Evolutionary conservation across 306 rosid genomes (phyloP).

Genomic region (Pyrus pyrifolia): DNA sequence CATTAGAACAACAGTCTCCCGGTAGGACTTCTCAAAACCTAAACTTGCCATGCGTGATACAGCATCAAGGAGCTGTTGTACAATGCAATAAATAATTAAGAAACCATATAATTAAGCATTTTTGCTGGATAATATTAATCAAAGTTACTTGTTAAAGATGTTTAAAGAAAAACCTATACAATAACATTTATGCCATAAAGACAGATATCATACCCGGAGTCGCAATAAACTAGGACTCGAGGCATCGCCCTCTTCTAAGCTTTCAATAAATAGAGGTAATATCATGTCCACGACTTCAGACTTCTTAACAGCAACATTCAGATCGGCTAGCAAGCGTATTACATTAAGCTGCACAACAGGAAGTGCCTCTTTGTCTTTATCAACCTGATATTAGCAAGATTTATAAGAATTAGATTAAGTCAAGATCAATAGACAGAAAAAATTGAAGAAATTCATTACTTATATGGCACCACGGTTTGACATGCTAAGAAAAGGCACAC

Average conservation of each 20-base stretch:
- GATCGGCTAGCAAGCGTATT: conserved; percentile 74
- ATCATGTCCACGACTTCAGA: conserved; percentile 84
- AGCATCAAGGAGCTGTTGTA: conserved; percentile 88
- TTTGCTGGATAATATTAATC: neutral
- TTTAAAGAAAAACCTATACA: conserved; percentile 10
- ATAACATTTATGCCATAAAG: conserved; percentile 29
- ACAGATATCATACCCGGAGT: conserved; percentile 71
- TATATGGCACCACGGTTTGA: neutral
- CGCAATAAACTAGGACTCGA: conserved; percentile 88
- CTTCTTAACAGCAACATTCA: conserved; percentile 69
- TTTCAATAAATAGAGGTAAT: conserved; percentile 89
- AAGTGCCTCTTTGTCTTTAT: conserved; percentile 70
- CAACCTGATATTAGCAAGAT: conserved; percentile 53
- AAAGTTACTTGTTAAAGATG: neutral
- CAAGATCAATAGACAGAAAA: neutral
- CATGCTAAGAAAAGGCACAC: neutral
- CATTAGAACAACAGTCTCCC: conserved; percentile 93
- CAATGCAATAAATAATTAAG: conserved; percentile 15
- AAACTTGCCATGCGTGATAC: conserved; percentile 94
- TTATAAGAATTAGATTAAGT: conserved; percentile 11
- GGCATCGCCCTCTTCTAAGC: conserved; percentile 98
- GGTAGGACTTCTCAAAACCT: conserved; percentile 97
- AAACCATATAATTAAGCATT: conserved; percentile 11
- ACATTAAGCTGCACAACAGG: conserved; percentile 87
- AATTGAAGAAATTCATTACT: neutral